A percentile compares a stretch with the other conserved stretches of the same genome.
Conservation (phyloP, 2,329 filamentous ascomycete species). For the Alternaria consortialis region DNA sequence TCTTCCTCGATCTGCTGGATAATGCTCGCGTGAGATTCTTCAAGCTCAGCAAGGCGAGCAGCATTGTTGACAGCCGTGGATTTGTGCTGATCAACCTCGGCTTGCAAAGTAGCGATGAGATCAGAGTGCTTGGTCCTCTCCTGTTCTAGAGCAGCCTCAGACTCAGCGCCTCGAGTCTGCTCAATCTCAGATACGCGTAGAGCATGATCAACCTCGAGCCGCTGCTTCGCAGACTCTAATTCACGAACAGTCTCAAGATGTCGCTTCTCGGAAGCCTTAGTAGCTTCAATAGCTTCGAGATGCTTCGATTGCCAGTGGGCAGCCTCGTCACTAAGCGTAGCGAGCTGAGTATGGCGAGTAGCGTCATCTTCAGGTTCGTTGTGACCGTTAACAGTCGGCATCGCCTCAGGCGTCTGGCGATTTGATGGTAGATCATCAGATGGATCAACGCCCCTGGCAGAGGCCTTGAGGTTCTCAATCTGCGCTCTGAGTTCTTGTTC, state of each 20-base stretch:
- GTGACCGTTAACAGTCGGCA: conserved; percentile 10
- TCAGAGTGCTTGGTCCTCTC: conserved; percentile 59
- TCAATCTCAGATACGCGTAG: conserved; percentile 43
- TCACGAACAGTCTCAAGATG: conserved; percentile 76
- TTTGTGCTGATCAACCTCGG: conserved; percentile 84
- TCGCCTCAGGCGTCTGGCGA: conserved; percentile 19
- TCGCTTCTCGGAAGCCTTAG: conserved; percentile 76
- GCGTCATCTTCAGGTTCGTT: conserved; percentile 35
- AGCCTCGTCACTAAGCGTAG: conserved; percentile 75
- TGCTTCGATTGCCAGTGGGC: conserved; percentile 80
- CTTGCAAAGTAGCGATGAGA: conserved; percentile 67
- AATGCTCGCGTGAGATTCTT: conserved; percentile 73
- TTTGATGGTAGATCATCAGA: conserved; percentile 31
- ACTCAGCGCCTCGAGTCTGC: conserved; percentile 37
- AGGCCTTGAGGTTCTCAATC: conserved; percentile 71
- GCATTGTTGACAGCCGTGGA: conserved; percentile 73
- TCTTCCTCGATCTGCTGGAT: conserved; percentile 74
- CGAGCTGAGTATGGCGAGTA: conserved; percentile 66
- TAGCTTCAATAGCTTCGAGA: conserved; percentile 71
- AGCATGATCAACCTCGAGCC: conserved; percentile 48
- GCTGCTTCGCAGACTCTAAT: conserved; percentile 69
- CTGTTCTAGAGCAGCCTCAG: conserved; percentile 48
- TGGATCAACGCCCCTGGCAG: conserved; percentile 51
- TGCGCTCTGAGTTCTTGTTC: conserved; percentile 79
- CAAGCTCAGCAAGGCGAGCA: conserved; percentile 75